Evolutionary conservation across 2,329 filamentous ascomycete genomes (phyloP).

Genomic region (Cladosporium sp.): DNA sequence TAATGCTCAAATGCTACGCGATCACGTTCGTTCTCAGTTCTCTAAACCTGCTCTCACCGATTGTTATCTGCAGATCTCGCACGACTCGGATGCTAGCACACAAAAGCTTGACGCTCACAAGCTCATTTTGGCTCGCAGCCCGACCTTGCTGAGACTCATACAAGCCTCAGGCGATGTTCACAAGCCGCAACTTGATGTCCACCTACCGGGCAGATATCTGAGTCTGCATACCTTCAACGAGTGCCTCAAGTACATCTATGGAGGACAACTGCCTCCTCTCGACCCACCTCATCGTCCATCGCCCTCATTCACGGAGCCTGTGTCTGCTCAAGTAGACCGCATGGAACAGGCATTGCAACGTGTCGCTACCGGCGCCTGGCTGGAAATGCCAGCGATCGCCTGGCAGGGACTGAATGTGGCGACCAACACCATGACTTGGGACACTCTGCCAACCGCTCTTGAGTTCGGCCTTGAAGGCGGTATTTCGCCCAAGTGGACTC

Average conservation of each 20-base stretch:
- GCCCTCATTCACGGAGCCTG: constrained; percentile 17
- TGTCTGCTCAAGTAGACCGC: constrained; percentile 26
- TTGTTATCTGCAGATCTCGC: constrained; percentile 35
- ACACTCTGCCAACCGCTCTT: constrained; percentile 62
- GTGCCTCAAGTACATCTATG: constrained; percentile 37
- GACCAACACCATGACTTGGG: constrained; percentile 61
- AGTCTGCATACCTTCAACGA: constrained; percentile 33
- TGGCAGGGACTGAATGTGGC: constrained; percentile 62
- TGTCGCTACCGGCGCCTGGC: constrained; percentile 62
- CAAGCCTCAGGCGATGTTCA: constrained; percentile 21
- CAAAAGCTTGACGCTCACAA: constrained; percentile 34
- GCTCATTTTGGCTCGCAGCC: constrained; percentile 37
- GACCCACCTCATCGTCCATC: constrained; percentile 25
- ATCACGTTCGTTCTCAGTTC: constrained; percentile 34
- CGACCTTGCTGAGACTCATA: constrained; percentile 32
- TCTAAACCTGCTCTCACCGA: constrained; percentile 35
- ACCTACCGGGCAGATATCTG: constrained; percentile 30
- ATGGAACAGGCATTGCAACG: constrained; percentile 58
- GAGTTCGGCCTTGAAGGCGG: constrained; percentile 59
- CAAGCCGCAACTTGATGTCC: constrained; percentile 23
- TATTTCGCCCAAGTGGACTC: constrained; percentile 42
- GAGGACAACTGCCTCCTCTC: constrained; percentile 33
- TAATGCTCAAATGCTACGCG: constrained; percentile 35
- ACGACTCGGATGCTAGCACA: constrained; percentile 25
- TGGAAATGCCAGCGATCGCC: constrained; percentile 44